Conservation (phyloP, 2,329 filamentous ascomycete genomes). For the Phaeosphaeriaceae sp. region DNA sequence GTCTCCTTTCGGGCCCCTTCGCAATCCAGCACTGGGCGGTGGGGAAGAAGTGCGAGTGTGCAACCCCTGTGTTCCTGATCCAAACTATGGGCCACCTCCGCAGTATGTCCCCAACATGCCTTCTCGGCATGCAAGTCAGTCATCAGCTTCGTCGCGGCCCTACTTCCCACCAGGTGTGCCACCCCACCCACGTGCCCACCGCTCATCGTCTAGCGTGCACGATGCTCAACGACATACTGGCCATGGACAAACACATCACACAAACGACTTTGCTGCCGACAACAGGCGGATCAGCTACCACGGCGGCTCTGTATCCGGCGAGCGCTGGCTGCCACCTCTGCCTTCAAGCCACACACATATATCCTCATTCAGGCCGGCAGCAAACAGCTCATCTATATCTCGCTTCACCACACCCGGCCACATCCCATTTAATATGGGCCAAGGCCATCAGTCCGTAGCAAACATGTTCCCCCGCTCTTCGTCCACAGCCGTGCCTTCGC, state of each 20-base stretch:
- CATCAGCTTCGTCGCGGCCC: slow-evolving; percentile 8
- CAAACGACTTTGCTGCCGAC: slow-evolving; percentile 26
- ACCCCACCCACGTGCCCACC: slow-evolving; percentile 26
- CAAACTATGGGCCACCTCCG: slow-evolving; percentile 67
- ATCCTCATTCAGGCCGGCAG: slow-evolving; percentile 14
- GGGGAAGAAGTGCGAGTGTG: slow-evolving; percentile 74
- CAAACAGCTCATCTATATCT: slow-evolving; percentile 17
- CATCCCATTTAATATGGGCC: slow-evolving; percentile 11
- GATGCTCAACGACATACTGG: slow-evolving; percentile 21
- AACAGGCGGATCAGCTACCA: slow-evolving; percentile 35
- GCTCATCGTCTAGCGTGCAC: slow-evolving; percentile 28
- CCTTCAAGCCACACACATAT: slow-evolving; percentile 20
- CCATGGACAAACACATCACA: slow-evolving; percentile 24
- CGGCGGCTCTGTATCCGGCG: slow-evolving; percentile 24
- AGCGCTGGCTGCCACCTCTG: slow-evolving; percentile 34
- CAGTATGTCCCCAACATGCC: slow-evolving; percentile 39
- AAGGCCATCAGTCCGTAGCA: slow-evolving; percentile 16
- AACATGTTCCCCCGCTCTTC: slow-evolving; percentile 25
- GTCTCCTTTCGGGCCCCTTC: slow-evolving; percentile 36
- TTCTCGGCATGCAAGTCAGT: slow-evolving; percentile 6
- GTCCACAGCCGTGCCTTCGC: slow-evolving; percentile 17
- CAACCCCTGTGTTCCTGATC: slow-evolving; percentile 76
- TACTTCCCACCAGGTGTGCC: slow-evolving; percentile 14
- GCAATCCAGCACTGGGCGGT: slow-evolving; percentile 64
- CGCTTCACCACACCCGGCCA: slow-evolving; percentile 14